Percentiles rank a stretch among this genome's conserved stretches.
Conservation (phyloP, 169 alveolate species). For the Ichthyophthirius multifiliis region DNA sequence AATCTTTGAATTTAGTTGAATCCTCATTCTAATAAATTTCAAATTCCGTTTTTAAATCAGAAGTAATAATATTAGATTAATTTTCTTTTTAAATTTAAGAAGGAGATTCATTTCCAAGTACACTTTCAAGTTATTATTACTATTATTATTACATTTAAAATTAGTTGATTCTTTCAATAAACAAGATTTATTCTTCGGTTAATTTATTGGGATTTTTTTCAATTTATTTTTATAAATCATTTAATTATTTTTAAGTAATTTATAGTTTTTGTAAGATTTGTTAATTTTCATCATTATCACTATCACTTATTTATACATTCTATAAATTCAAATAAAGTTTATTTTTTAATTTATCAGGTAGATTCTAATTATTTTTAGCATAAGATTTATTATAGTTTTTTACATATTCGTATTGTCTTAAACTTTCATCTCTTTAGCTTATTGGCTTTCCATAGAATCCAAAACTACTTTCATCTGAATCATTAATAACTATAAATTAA, state of each 20-base stretch:
- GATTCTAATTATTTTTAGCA: not conserved
- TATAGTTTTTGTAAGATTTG: not conserved
- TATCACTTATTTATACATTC: not conserved
- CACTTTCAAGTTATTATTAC: not conserved
- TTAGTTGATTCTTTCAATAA: not conserved
- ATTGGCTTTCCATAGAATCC: not conserved
- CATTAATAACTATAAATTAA: not conserved
- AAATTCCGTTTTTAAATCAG: not conserved
- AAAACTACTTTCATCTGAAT: slow-evolving; percentile 18
- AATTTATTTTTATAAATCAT: not conserved
- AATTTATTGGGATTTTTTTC: slow-evolving; percentile 2
- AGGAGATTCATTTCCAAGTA: not conserved
- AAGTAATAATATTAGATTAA: not conserved
- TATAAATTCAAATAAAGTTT: not conserved
- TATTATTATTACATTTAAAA: not conserved
- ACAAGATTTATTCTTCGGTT: not conserved
- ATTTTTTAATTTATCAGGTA: not conserved
- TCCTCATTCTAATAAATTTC: no score
- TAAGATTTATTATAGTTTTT: not conserved
- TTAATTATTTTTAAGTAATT: not conserved
- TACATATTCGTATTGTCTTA: not conserved
- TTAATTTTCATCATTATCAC: not conserved
- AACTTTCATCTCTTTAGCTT: not conserved
- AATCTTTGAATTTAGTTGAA: no score
- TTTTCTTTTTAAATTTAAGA: not conserved